phyloP scores from a whole-genome alignment of 306 rosid species.

The Bauhinia variegata region DNA sequence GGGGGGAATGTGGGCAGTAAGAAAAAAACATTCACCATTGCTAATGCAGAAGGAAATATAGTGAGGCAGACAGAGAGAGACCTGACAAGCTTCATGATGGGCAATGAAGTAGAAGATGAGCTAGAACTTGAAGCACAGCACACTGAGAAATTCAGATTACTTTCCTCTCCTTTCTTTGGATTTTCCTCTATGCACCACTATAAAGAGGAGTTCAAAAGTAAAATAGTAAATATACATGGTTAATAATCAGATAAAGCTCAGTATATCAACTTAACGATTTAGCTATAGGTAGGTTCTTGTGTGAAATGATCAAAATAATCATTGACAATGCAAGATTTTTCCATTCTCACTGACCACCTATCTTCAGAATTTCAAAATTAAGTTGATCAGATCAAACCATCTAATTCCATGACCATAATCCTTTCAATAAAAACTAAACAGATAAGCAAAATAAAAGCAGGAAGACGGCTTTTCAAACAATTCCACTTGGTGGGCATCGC shows the following conservation, averaged over 20 bases:
- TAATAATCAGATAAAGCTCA: neutral
- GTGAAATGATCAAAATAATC: neutral
- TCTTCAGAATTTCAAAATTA: neutral
- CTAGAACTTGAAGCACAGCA: conserved; percentile 15
- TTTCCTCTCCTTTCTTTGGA: conserved; percentile 16
- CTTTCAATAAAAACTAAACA: neutral
- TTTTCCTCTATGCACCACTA: conserved; percentile 6
- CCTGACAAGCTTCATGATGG: conserved; percentile 67
- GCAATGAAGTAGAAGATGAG: neutral
- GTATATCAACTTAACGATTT: neutral
- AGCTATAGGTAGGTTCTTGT: neutral
- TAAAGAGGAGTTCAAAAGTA: neutral
- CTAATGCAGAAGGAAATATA: neutral
- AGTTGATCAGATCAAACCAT: neutral
- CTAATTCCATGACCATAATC: neutral
- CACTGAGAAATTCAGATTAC: neutral
- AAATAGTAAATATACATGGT: neutral
- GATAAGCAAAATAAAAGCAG: neutral
- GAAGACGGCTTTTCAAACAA: neutral
- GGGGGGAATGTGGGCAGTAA: neutral
- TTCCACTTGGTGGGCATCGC: neutral
- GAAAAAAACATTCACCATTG: neutral
- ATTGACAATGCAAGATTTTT: neutral
- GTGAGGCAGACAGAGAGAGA: conserved; percentile 6
- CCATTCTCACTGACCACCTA: neutral